phyloP scores from a whole-genome alignment of 1,284 basidiomycete genomes.

The Pseudozyma thailandica region DNA sequence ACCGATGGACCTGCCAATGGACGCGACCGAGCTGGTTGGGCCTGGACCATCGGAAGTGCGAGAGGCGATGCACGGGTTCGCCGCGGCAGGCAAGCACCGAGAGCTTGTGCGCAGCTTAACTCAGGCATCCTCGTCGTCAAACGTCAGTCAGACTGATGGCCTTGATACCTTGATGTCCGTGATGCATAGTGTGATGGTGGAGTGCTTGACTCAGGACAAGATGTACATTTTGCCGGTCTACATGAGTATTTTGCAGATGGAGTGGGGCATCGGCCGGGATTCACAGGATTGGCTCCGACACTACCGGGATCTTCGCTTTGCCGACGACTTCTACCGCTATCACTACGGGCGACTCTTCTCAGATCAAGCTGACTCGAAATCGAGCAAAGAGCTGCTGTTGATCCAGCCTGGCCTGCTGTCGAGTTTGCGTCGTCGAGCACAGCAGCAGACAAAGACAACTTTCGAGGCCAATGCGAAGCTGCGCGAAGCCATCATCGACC shows the following conservation, averaged over 20 bases:
- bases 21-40: constrained; percentile 13
- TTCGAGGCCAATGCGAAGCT: constrained; percentile 11
- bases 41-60: constrained; percentile 74
- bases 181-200: constrained; percentile 80
- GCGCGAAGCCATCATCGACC: constrained; percentile 1
- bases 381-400: constrained; percentile 7
- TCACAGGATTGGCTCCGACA: constrained; percentile 4
- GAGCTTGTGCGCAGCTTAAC: constrained; percentile 54
- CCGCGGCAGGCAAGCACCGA: constrained; percentile 74
- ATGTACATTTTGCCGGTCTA: constrained; percentile 34
- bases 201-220: constrained; percentile 89
- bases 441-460: constrained; percentile 6
- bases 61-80: constrained; percentile 85
- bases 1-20: constrained; percentile 16
- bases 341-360: constrained; percentile 16
- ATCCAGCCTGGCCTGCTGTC: constrained; percentile 26
- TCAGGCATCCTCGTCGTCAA: constrained; percentile 8
- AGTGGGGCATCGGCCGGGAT: neutral
- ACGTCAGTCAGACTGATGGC: neutral
- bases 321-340: constrained; percentile 28
- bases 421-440: constrained; percentile 15
- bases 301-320: constrained; percentile 28
- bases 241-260: constrained; percentile 14
- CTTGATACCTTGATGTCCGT: constrained; percentile 72
- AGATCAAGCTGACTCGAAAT: neutral